A percentile compares a stretch with the other conserved stretches of the same genome.
phyloP scores from a whole-genome alignment of 1,284 basidiomycete species.

The Rhodotorula sp. region DNA sequence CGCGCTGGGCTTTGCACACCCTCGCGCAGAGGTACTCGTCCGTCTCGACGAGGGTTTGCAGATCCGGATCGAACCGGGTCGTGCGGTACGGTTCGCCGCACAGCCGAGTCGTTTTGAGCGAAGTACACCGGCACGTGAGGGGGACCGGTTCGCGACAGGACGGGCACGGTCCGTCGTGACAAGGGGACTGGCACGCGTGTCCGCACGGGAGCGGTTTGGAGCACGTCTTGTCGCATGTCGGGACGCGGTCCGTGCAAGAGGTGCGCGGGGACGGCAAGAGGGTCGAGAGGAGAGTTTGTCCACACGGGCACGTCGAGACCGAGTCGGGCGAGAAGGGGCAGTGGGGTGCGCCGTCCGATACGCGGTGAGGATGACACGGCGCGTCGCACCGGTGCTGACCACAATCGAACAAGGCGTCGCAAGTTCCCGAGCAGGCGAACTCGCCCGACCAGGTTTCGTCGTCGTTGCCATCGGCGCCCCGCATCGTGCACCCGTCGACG shows the following conservation, averaged over 20 bases:
- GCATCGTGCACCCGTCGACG: conserved; percentile 30
- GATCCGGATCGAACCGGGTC: conserved; percentile 1
- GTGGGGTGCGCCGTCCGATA: conserved; percentile 54
- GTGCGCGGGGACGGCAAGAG: conserved; percentile 55
- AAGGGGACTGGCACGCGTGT: conserved; percentile 64
- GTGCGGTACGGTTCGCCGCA: conserved; percentile 28
- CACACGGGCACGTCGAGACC: conserved; percentile 76
- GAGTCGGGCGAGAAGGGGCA: conserved; percentile 72
- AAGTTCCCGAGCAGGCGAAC: conserved; percentile 64
- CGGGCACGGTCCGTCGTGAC: conserved; percentile 50
- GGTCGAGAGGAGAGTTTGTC: conserved; percentile 58
- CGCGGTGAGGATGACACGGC: conserved; percentile 63
- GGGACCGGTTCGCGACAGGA: conserved; percentile 58
- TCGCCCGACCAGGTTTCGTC: conserved; percentile 63
- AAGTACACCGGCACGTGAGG: conserved; percentile 43
- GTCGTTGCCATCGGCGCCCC: conserved; percentile 36
- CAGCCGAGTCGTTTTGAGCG: conserved; percentile 32
- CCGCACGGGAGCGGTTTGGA: conserved; percentile 54
- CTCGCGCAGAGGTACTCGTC: conserved; percentile 72
- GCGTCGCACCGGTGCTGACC: conserved; percentile 57
- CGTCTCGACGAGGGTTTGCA: conserved; percentile 37
- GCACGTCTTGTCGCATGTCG: conserved; percentile 70
- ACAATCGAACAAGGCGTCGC: conserved; percentile 65
- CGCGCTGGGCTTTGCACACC: conserved; percentile 60
- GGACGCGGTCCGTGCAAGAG: conserved; percentile 70